Base-by-base conservation (phyloP, 2,329 filamentous ascomycete species). In the Triangularia verruculosa region DNA sequence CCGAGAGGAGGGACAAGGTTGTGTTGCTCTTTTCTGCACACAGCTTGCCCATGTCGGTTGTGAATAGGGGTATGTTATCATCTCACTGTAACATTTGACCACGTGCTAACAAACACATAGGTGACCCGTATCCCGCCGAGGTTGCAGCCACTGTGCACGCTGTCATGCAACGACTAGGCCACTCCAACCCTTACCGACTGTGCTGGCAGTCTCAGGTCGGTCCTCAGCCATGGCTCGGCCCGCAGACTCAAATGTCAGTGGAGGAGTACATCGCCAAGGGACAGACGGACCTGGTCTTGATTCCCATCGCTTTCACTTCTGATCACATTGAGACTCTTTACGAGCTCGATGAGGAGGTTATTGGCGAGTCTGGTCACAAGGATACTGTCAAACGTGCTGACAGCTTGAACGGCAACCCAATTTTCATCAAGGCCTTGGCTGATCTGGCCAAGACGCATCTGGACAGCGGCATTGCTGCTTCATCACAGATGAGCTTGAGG, bases 131-230 rank as follows among this genome's bases (percentile, higher is more conserved):
- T 75, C 94, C 95, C 1, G 89, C 92, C 30, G 95, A 99, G 76
- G 95, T 99, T 5, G 94, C 92, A 6, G 95, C 95, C 9, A 99
- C 95, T 0, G 95, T 98, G 8, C 89, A 97, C 74, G 93, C 94
- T 2, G 94, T 99, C n/a, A 97, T 97, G 90, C 86, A 96, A 74
- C 85, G 92, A 57, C 83, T 99, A 13, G 89, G 89, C 30, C 93
- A 95, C 77, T 89, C 87, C 66, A 95, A 99, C 78, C 92, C 91
- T 5, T 98, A 97, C 78, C 89, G 95, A 61, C 83, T 99, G 17
- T 95, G 93, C 73, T 99, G 95, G 95, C 95, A 99, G 77, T 97
- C 93, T 4, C 95, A 99, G 78, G 95, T 99, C 67, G 95, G 96
- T 7, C 95, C 96, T 0, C 92, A 89, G 27, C 91, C 95, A 20